These are phyloP conservation scores for Neopestalotiopsis rosae DNA, from an alignment of 2,329 filamentous ascomycete species.

Conservation along the genomic window DNA sequence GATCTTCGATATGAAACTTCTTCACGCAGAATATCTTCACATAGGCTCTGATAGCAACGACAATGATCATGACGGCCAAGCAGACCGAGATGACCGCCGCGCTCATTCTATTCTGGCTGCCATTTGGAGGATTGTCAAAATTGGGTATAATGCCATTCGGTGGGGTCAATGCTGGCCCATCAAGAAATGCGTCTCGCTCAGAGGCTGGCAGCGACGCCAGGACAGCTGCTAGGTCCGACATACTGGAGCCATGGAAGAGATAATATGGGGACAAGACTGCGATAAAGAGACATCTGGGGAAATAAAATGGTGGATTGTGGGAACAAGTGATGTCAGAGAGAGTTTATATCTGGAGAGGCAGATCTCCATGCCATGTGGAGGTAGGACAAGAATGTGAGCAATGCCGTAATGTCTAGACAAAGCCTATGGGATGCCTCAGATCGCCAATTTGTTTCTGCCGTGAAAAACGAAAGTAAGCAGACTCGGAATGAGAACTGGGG, in stretches of 20 bases:
- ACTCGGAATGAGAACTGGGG: not conserved
- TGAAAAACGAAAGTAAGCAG: not conserved
- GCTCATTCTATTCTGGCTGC: not conserved
- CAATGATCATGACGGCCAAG: not conserved
- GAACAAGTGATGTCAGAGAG: no score
- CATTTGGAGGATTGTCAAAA: slow-evolving; percentile 3
- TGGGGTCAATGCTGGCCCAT: not conserved
- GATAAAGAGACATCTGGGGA: not conserved
- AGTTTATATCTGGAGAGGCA: no score
- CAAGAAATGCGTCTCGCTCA: not conserved
- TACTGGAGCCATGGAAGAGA: not conserved
- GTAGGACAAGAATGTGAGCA: not conserved
- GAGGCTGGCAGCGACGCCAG: not conserved
- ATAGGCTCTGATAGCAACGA: not conserved
- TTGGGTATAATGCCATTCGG: not conserved
- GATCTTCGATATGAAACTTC: not conserved
- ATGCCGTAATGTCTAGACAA: not conserved
- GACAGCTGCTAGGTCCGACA: not conserved
- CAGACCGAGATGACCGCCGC: not conserved
- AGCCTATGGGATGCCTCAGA: not conserved
- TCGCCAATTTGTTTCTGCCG: not conserved
- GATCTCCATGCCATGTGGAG: not conserved
- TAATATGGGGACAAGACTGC: not conserved
- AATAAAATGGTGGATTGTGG: not conserved
- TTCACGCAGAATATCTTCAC: not conserved